phyloP scores from a whole-genome alignment of 306 rosid species.

The Alnus rubra region DNA sequence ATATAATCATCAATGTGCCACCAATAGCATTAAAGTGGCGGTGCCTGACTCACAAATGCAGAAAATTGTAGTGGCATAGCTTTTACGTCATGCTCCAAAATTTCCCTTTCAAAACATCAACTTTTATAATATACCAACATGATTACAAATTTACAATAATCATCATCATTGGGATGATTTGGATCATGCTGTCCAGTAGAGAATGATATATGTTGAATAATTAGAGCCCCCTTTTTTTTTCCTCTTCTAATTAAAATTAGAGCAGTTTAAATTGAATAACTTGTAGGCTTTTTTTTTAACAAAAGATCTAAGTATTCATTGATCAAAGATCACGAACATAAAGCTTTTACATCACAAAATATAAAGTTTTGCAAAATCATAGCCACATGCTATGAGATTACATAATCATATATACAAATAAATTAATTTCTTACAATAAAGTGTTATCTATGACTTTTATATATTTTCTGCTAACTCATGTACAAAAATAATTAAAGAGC shows the following conservation, averaged over 20 bases:
- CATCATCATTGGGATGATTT: background rate
- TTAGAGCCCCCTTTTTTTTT: background rate
- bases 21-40: background rate
- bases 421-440: too few relatives aligned
- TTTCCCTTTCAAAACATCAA: background rate
- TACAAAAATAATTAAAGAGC: too few relatives aligned
- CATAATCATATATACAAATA: too few relatives aligned
- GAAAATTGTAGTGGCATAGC: background rate
- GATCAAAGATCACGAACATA: too few relatives aligned
- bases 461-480: too few relatives aligned
- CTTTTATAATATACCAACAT: background rate
- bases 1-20: background rate
- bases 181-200: background rate
- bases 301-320: too few relatives aligned
- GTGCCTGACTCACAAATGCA: background rate
- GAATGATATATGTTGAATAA: background rate
- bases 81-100: background rate
- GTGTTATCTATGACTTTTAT: too few relatives aligned
- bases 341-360: too few relatives aligned
- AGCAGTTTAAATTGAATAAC: background rate
- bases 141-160: background rate
- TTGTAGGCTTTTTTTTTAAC: too few relatives aligned
- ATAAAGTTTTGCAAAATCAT: too few relatives aligned
- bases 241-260: too few relatives aligned
- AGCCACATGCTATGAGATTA: too few relatives aligned